Evolutionary conservation across 306 rosid species (phyloP), one percentile per base, ranked within the genome.

Genomic region (Pyrus bretschneideri): DNA sequence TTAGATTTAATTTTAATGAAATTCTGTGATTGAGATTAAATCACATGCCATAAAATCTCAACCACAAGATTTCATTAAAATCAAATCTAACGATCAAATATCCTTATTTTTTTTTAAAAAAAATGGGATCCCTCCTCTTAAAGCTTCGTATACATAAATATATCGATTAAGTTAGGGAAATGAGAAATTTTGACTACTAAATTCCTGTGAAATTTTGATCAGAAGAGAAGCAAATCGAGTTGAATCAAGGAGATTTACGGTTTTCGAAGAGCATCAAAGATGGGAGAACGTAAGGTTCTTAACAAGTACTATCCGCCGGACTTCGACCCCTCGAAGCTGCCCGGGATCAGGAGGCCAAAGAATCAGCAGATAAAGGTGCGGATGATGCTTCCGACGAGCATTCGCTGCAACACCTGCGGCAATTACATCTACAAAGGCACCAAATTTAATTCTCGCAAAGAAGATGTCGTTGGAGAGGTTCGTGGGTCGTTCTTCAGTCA

Each of bases 321-420:
- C 72, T 94, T 94, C 38, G 97, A 94, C 69, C 98, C 98, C 1
- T 70, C 93, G 30, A 92, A 89, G 85, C 87, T 94, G 12, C 96
- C 96, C 7, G 76, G 97, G 68, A 88, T 76, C 1, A 83, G 88
- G 77, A 69, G 95, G 44, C 93, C 96, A 5, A 94, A 89, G 82
- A 94, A 94, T 38, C 90, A 89, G 67, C 98, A 94, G 75, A 91
- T 94, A 40, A 94, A 94, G 84, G 90, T 94, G 21, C 96, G 98
- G 11, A 94, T 94, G 98, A 94, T 92, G 97, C 97, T 94, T 82
- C 97, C 98, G 22, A 94, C 90, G 97, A 94, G 98, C 82, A 94
- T 94, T 46, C 87, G 97, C 23, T 94, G 98, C 91, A 90, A 89
- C 59, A 92, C 98, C 0, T 91, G 98, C 21, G 89, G 89, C 7